Evolutionary conservation across 306 rosid species (phyloP), one percentile per base, ranked within the genome.

Genomic region (Pterocarpus santalinus): DNA sequence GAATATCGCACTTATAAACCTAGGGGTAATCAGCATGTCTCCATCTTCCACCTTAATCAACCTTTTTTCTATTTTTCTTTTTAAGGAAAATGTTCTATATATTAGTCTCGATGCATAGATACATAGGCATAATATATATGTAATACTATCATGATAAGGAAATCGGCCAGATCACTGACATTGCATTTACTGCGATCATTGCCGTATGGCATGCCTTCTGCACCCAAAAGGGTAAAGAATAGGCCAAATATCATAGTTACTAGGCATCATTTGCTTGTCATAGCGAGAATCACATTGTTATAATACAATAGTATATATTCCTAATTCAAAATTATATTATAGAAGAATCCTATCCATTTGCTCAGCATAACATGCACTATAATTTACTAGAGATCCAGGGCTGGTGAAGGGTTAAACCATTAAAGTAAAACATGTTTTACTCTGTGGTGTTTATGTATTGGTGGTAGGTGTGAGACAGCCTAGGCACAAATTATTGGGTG

Each of bases 401-500:
- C 1, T 30, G n/a, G 62, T 7, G 72, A 55, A 41, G 16, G 44
- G 58, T 53, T 13, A 36, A 47, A 49, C 8, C 47, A 51, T 64
- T 9, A 15, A 49, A 39, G 65, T 56, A 67, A 65, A 66, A 76
- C 64, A 72, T 61, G 84, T 76, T 71, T 49, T 77, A 53, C 64
- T 38, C 7, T 61, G 16, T 46, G 80, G 75, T 60, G 82, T 58
- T n/a, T 70, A 79, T 61, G 49, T 47, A 47, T 68, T 47, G 73
- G 43, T 10, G 51, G 65, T 56, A 35, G 39, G 47, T 22, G 75
- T 30, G 81, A 69, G 72, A 68, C 0, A 28, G 72, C 58, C 15
- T 7, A 38, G 47, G 52, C 74, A 78, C 78, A 83, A 82, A 89
- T 71, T 82, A 79, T 85, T 51, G 77, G 79, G 43, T 84, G 74